A percentile compares a stretch with the other conserved stretches of the same genome.
phyloP scores from a whole-genome alignment of 2,329 filamentous ascomycete genomes.

The Eutypella sp. region DNA sequence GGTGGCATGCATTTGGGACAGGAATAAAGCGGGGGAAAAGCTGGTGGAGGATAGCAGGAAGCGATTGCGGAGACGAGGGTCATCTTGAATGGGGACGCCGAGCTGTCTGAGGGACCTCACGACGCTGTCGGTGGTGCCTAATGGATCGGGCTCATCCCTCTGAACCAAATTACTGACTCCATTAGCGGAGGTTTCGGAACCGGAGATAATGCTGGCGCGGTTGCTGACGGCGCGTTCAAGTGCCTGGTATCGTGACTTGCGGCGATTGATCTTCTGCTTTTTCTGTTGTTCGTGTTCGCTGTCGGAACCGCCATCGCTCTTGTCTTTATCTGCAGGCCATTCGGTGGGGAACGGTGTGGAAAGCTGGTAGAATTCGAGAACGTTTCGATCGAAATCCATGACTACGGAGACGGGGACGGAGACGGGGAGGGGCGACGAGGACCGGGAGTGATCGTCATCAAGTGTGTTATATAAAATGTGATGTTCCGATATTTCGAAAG shows the following conservation, averaged over 20 bases:
- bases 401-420: no score
- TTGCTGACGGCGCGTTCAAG: constrained; percentile 71
- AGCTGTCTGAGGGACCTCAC: constrained; percentile 71
- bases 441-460: no score
- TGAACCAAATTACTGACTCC: constrained; percentile 75
- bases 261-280: constrained; percentile 49
- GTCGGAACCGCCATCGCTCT: constrained; percentile 62
- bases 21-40: constrained; percentile 86
- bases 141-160: constrained; percentile 85
- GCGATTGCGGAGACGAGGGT: constrained; percentile 77
- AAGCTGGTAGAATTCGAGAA: constrained; percentile 88
- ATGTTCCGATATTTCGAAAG: no score
- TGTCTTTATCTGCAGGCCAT: constrained; percentile 76
- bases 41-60: constrained; percentile 94
- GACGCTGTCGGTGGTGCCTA: constrained; percentile 85
- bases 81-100: constrained; percentile 79
- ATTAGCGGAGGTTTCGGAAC: constrained; percentile 59
- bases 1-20: constrained; percentile 84
- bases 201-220: constrained; percentile 60
- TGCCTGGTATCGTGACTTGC: constrained; percentile 78
- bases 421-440: no score
- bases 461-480: no score
- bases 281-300: constrained; percentile 47
- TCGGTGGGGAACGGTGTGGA: constrained; percentile 70
- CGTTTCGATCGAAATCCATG: constrained; percentile 69